Evolutionary conservation across 2,329 filamentous ascomycete species (phyloP).

Genomic region (Penicillium sp.): DNA sequence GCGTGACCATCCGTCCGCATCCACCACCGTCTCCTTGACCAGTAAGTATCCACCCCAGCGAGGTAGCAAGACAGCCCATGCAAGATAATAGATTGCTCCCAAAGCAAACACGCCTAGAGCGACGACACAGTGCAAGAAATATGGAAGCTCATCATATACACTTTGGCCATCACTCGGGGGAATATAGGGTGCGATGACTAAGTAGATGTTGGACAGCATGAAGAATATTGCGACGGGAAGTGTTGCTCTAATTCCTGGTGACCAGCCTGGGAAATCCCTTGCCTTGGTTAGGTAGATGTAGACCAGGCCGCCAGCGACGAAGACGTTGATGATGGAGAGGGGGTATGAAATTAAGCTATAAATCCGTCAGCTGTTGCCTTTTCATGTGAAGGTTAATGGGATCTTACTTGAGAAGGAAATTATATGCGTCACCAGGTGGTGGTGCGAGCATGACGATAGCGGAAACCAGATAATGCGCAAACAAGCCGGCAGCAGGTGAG

Average conservation of each 20-base stretch:
- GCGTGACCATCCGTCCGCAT: slow-evolving; percentile 67
- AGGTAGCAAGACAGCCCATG: slow-evolving; percentile 57
- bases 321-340: slow-evolving; percentile 54
- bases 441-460: slow-evolving; percentile 69
- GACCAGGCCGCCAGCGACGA: slow-evolving; percentile 55
- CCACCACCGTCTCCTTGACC: slow-evolving; percentile 58
- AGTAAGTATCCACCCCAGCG: slow-evolving; percentile 55
- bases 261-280: slow-evolving; percentile 50
- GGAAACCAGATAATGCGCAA: slow-evolving; percentile 69
- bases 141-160: slow-evolving; percentile 58
- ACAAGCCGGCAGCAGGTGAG: slow-evolving; percentile 61
- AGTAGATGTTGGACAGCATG: slow-evolving; percentile 57
- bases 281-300: slow-evolving; percentile 50
- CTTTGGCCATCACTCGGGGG: slow-evolving; percentile 53
- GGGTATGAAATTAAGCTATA: slow-evolving; percentile 45
- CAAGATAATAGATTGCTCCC: slow-evolving; percentile 56
- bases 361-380: slow-evolving; percentile 4
- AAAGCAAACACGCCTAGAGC: slow-evolving; percentile 55
- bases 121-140: slow-evolving; percentile 59
- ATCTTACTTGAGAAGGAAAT: slow-evolving; percentile 58
- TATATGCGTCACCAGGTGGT: slow-evolving; percentile 70
- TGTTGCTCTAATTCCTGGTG: slow-evolving; percentile 54
- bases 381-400: not conserved
- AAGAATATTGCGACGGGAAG: slow-evolving; percentile 58
- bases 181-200: slow-evolving; percentile 57